Conservation (phyloP, 148 eudicot genomes). For the Amaranthus cruentus region DNA sequence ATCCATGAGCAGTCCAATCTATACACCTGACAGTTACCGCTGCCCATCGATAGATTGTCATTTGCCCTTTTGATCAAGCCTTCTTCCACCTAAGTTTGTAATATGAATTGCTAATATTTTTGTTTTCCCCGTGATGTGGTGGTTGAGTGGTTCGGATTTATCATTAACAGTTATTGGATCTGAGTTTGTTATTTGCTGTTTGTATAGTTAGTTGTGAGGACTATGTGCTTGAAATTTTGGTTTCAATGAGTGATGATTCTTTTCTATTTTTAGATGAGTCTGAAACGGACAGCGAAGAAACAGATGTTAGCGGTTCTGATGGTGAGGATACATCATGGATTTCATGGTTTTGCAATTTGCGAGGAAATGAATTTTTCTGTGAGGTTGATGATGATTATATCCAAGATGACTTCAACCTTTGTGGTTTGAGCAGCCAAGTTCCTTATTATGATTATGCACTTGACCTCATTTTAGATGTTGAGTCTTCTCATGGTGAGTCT, state of each 20-base stretch:
- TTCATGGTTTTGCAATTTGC: slow-evolving; percentile 70
- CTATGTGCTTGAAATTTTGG: slow-evolving; percentile 1
- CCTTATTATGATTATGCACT: slow-evolving; percentile 67
- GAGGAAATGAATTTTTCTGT: slow-evolving; percentile 68
- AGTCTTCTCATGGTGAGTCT: slow-evolving; percentile 58
- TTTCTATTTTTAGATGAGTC: slow-evolving; percentile 48
- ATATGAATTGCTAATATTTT: too few relatives aligned
- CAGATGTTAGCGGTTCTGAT: slow-evolving; percentile 71
- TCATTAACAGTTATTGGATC: not conserved
- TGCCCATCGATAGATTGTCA: too few relatives aligned
- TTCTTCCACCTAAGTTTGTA: not conserved
- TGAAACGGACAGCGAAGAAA: slow-evolving; percentile 67
- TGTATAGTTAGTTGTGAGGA: slow-evolving; percentile 10
- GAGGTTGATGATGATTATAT: slow-evolving; percentile 78
- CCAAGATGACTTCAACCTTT: slow-evolving; percentile 74
- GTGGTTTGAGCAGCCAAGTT: slow-evolving; percentile 71
- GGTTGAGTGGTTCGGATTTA: not conserved
- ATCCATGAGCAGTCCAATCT: too few relatives aligned
- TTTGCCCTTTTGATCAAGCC: not conserved
- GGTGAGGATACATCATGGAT: slow-evolving; percentile 74
- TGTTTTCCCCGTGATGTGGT: not conserved
- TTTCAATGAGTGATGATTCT: slow-evolving; percentile 14
- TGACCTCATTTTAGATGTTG: slow-evolving; percentile 62
- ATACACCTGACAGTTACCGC: too few relatives aligned
- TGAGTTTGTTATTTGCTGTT: not conserved